Conservation (phyloP, 2,329 filamentous ascomycete species). For the Gaeumannomyces sp. region DNA sequence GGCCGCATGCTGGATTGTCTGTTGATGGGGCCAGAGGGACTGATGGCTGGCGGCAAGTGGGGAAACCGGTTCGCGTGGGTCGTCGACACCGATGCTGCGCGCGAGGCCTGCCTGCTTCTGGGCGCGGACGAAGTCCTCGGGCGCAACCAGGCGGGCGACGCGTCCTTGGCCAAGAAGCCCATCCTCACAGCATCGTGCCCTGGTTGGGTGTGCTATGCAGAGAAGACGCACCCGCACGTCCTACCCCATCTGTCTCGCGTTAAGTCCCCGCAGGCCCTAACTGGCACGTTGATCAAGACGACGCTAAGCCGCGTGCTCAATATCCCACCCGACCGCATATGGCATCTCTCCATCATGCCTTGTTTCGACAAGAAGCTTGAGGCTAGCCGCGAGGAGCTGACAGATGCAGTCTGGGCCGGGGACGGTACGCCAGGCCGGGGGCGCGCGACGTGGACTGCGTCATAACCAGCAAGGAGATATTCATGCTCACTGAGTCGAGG, state of each 20-base stretch:
- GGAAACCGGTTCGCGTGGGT: constrained; percentile 82
- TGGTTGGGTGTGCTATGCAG: constrained; percentile 97
- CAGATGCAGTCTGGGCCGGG: constrained; percentile 65
- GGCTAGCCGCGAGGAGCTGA: constrained; percentile 87
- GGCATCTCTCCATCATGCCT: constrained; percentile 95
- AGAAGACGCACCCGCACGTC: constrained; percentile 94
- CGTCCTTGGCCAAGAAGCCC: constrained; percentile 29
- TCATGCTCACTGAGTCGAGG: constrained; percentile 80
- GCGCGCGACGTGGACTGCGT: constrained; percentile 94
- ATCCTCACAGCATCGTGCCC: constrained; percentile 87
- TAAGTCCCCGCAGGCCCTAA: constrained; percentile 90
- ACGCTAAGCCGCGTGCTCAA: constrained; percentile 66
- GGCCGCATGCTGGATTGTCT: constrained; percentile 79
- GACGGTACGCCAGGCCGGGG: constrained; percentile 39
- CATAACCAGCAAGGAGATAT: constrained; percentile 89
- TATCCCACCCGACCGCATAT: constrained; percentile 73
- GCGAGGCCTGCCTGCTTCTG: constrained; percentile 77
- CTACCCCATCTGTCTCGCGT: constrained; percentile 84
- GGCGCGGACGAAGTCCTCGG: constrained; percentile 63
- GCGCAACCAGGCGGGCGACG: constrained; percentile 18
- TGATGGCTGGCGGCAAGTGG: constrained; percentile 64
- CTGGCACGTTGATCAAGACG: constrained; percentile 86
- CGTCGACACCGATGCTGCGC: constrained; percentile 78
- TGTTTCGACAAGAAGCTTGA: constrained; percentile 99
- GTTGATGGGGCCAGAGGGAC: constrained; percentile 61